Evolutionary conservation across 495 filamentous ascomycete species (phyloP), one percentile per base, ranked within the genome.

Genomic region (Astrocystis sublimbata): DNA sequence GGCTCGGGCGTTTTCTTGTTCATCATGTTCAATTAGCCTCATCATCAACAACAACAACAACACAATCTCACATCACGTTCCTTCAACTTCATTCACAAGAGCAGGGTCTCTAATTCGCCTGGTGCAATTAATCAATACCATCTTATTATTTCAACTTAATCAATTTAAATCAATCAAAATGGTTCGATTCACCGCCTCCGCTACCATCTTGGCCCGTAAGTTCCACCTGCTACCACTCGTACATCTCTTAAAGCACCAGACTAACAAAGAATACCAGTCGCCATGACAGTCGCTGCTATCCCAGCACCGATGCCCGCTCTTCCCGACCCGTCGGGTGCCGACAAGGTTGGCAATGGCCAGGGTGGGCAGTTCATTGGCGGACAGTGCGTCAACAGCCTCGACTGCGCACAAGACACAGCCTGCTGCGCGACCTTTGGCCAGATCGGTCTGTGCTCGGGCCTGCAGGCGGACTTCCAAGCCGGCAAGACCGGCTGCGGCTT

Each of bases 401-500:
- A 76, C 60, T 75, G 74, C 64, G 71, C 69, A 1, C 26, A 7
- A 4, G 61, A 19, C 5, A 68, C 65, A 8, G 64, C 61, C 3
- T 74, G 73, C 70, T 75, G 73, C 59, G 73, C 69, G 13, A 69
- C 60, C 23, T 74, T 71, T 23, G 59, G 45, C 17, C 61, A 49
- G 35, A 61, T 68, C 59, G 75, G 71, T 9, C 54, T 73, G 24
- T 78, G 76, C 73, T 79, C 78, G 8, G 78, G 77, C 2, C 55
- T 69, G 1, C 71, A 65, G 8, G 78, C 74, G n/a, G 66, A 73
- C 54, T 71, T 62, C 54, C 75, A 77, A 64, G 71, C 73, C 42
- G 79, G 76, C 40, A 82, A 82, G 71, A 70, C 73, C 10, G 78
- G 79, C 21, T 82, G 79, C 61, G 79, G 79, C 8, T 81, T 81